Conservation (phyloP, 176 grass and related monocot species). For the Dactylis glomerata region DNA sequence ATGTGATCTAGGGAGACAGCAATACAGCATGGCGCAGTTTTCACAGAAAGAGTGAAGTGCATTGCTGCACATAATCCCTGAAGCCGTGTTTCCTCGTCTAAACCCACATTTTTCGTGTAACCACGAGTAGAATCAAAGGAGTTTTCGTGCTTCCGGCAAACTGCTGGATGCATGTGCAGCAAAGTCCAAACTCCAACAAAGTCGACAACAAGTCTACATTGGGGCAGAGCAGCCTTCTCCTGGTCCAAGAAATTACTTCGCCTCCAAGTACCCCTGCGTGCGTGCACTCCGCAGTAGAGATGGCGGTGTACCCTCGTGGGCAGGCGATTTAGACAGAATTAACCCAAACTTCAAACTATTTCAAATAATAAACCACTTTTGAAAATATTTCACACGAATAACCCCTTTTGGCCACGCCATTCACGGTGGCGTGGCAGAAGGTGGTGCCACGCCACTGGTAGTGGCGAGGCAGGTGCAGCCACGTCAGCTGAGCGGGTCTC, state of each 20-base stretch:
- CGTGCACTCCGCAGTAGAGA: background rate
- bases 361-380: no score
- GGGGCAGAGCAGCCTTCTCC: background rate
- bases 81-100: background rate
- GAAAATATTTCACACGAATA: no score
- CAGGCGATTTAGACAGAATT: no score
- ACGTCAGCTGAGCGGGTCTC: no score
- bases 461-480: no score
- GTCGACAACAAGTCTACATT: background rate
- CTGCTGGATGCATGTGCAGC: background rate
- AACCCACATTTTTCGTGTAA: background rate
- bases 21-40: background rate
- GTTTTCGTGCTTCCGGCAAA: background rate
- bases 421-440: no score
- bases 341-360: no score
- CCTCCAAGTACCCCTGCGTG: background rate
- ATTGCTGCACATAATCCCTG: background rate
- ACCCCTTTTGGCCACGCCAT: no score
- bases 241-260: background rate
- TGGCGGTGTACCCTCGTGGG: background rate
- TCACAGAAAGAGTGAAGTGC: background rate
- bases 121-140: background rate
- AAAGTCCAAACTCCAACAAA: background rate
- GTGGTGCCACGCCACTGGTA: no score
- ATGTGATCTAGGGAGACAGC: background rate